Conservation (phyloP, 345 rosid species). For the Corymbia maculata region DNA sequence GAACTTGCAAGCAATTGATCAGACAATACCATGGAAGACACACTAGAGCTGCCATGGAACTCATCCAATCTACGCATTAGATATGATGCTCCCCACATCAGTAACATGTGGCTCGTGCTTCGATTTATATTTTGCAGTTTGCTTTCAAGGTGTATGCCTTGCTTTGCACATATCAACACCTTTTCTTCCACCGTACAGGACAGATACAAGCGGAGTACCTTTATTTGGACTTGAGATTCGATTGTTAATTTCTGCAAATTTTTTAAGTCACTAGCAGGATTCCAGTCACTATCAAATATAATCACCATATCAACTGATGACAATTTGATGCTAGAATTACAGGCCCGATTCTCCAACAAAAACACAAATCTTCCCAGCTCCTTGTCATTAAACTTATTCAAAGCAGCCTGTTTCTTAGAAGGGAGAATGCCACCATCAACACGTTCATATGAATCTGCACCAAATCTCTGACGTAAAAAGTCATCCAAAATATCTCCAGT, state of each 20-base stretch:
- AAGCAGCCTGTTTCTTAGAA: constrained; percentile 43
- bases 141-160: constrained; percentile 32
- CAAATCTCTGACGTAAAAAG: constrained; percentile 63
- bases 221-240: constrained; percentile 48
- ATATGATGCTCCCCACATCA: constrained; percentile 79
- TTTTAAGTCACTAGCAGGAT: constrained; percentile 57
- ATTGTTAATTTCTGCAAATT: constrained; percentile 62
- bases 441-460: constrained; percentile 72
- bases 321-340: constrained; percentile 57
- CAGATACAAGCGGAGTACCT: constrained; percentile 69
- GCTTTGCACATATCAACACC: constrained; percentile 56
- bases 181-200: constrained; percentile 74
- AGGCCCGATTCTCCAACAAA: constrained; percentile 80
- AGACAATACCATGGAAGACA: constrained; percentile 1
- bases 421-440: constrained; percentile 30
- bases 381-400: constrained; percentile 55
- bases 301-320: constrained; percentile 63
- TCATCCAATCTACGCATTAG: constrained; percentile 54
- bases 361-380: constrained; percentile 61
- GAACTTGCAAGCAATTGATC: constrained; percentile 26
- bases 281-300: constrained; percentile 75
- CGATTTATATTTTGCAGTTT: constrained; percentile 30
- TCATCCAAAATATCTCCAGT: constrained; percentile 87
- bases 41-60: constrained; percentile 29
- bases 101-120: constrained; percentile 39